Evolutionary conservation across 805 yeast species (phyloP).

Genomic region (Zygosaccharomyces bailii): DNA sequence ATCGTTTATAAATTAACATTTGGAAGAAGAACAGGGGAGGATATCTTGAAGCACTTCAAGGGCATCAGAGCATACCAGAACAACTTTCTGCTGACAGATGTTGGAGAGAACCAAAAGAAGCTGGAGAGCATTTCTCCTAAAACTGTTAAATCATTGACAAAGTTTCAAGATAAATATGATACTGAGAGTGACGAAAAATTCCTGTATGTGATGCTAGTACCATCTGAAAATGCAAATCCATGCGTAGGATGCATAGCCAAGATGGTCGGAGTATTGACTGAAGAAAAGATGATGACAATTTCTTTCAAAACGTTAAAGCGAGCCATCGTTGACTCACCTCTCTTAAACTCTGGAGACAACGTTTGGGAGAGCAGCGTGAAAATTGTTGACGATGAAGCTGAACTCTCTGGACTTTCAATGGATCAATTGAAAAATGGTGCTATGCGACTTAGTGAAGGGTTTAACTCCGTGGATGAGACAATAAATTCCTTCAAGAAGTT

Average conservation of each 20-base stretch:
- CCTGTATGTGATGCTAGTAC: conserved; percentile 31
- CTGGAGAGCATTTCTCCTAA: conserved; percentile 47
- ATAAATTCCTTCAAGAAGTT: conserved; percentile 38
- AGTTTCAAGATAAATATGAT: conserved; percentile 19
- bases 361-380: conserved; percentile 18
- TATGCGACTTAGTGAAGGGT: conserved; percentile 6
- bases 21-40: conserved; percentile 44
- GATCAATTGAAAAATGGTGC: conserved; percentile 1
- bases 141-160: conserved; percentile 27
- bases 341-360: conserved; percentile 16
- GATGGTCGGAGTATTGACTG: conserved; percentile 15
- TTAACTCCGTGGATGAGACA: conserved; percentile 17
- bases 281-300: conserved; percentile 16
- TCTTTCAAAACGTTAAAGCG: conserved; percentile 22
- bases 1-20: conserved; percentile 58
- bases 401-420: conserved; percentile 32
- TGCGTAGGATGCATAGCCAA: conserved; percentile 20
- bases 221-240: conserved; percentile 15
- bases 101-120: conserved; percentile 37
- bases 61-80: conserved; percentile 20
- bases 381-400: conserved; percentile 36
- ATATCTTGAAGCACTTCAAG: conserved; percentile 43
- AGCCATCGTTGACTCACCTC: conserved; percentile 18
- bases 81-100: conserved; percentile 20
- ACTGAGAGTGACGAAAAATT: conserved; percentile 37